These are phyloP conservation scores for Phaeosphaeria sp. DNA, from an alignment of 2,329 filamentous ascomycete species.

Conservation along the genomic window DNA sequence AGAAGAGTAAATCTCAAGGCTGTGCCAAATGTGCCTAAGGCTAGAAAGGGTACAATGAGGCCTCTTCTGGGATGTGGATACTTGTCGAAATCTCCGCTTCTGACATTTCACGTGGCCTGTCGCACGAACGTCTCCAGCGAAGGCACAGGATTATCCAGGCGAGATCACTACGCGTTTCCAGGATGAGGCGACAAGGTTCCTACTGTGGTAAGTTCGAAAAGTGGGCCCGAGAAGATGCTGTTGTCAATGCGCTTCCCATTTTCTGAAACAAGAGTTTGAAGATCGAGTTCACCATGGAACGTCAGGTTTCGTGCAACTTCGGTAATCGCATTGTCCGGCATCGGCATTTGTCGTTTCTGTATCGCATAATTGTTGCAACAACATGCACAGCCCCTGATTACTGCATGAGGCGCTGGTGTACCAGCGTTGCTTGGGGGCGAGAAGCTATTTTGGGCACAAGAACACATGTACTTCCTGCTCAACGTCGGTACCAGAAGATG, in stretches of 20 bases:
- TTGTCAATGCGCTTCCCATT: slow-evolving; percentile 14
- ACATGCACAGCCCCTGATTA: neutral
- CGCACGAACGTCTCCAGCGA: neutral
- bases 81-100: neutral
- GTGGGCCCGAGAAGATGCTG: neutral
- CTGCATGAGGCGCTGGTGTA: neutral
- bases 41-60: neutral
- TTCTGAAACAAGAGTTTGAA: slow-evolving; percentile 28
- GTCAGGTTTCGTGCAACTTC: slow-evolving; percentile 33
- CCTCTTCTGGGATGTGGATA: neutral
- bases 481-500: slow-evolving; percentile 19
- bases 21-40: neutral
- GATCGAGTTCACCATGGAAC: slow-evolving; percentile 22
- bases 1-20: neutral
- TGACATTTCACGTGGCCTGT: slow-evolving; percentile 3
- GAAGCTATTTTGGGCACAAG: slow-evolving; percentile 11
- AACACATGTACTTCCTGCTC: slow-evolving; percentile 7
- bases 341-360: slow-evolving; percentile 14
- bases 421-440: slow-evolving; percentile 1
- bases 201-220: neutral
- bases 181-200: neutral
- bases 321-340: slow-evolving; percentile 15
- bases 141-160: neutral
- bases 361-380: slow-evolving; percentile 10
- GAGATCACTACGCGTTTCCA: neutral